phyloP scores from a whole-genome alignment of 2,329 filamentous ascomycete species.

The Calonectria pteridis region DNA sequence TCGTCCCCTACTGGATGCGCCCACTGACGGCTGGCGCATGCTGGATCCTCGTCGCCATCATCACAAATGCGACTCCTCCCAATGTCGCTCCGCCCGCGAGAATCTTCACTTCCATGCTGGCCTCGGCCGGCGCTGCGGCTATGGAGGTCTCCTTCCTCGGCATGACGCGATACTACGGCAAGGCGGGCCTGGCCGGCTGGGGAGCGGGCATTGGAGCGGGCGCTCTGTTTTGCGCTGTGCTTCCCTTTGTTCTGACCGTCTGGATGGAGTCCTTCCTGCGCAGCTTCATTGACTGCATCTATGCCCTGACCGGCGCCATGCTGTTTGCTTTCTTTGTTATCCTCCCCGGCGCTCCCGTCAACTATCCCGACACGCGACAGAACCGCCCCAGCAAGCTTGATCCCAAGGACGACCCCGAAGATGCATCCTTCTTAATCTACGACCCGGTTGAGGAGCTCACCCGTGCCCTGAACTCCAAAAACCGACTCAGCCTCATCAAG shows the following conservation, averaged over 20 bases:
- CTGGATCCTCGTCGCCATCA: constrained; percentile 46
- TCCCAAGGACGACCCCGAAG: constrained; percentile 31
- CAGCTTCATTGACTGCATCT: constrained; percentile 44
- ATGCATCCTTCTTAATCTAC: constrained; percentile 54
- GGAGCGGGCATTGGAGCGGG: constrained; percentile 50
- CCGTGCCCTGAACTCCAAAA: constrained; percentile 29
- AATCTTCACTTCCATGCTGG: constrained; percentile 46
- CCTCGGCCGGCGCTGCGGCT: constrained; percentile 45
- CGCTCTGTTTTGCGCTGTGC: constrained; percentile 42
- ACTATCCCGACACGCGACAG: constrained; percentile 33
- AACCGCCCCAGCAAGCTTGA: constrained; percentile 26
- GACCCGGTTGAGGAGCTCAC: constrained; percentile 46
- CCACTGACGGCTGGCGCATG: constrained; percentile 41
- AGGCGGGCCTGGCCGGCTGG: constrained; percentile 50
- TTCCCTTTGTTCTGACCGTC: constrained; percentile 47
- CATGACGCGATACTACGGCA: constrained; percentile 46
- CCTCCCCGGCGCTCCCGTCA: constrained; percentile 42
- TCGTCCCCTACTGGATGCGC: constrained; percentile 45
- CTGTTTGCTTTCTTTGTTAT: constrained; percentile 46
- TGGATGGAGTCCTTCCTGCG: constrained; percentile 45
- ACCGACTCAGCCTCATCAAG: constrained; percentile 27
- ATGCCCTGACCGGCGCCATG: constrained; percentile 43
- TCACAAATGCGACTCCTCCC: constrained; percentile 47
- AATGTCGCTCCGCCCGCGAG: constrained; percentile 49
- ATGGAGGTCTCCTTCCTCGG: constrained; percentile 51